Base-by-base conservation (phyloP, 179 eudicot species). In the Amaranthus tricolor region DNA sequence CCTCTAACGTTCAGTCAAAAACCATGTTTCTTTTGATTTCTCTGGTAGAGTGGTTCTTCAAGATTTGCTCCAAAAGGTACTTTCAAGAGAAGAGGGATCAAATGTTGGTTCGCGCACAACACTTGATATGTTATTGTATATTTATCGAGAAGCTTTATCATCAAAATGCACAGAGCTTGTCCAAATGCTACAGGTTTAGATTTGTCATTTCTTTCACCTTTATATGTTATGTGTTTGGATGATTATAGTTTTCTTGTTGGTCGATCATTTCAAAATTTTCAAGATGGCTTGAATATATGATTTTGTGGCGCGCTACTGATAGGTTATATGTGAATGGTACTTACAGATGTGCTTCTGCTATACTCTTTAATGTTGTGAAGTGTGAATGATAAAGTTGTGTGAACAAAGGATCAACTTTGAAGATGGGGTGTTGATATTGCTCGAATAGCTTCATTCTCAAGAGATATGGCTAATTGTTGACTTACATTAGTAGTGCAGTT, bases 101-200 rank as follows among this genome's bases (percentile, higher is more conserved):
- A 91, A 89, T 72, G 89, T 82, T 74, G 62, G 78, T 79, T 90
- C 96, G 88, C 76, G 74, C 65, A 78, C 86, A 53, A 80, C 84
- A 54, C 83, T 93, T 76, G 83, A 81, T 64, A 92, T 82, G 71
- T 78, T 94, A 76, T 81, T 94, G 72, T 84, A 79, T 40, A 76
- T 90, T 44, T 94, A 94, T 76, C 88, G 72, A 58, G 93, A 90
- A 83, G 91, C 96, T 61, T 80, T 92, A 61, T 88, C 97, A 54
- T 90, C 98, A 77, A 81, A 77, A 74, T 90, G 93, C 86, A 78
- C 74, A 50, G 82, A 49, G 71, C 91, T 94, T 83, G 90, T 87
- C 81, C 90, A 84, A 82, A 79, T 92, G 84, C 84, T 94, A 77
- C 97, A 94, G 98, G 98, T 94, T 81, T 74, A 71, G 77, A 74